Evolutionary conservation across 768 basidiomycete species (phyloP).

Genomic region (Albatrellus ellisii): DNA sequence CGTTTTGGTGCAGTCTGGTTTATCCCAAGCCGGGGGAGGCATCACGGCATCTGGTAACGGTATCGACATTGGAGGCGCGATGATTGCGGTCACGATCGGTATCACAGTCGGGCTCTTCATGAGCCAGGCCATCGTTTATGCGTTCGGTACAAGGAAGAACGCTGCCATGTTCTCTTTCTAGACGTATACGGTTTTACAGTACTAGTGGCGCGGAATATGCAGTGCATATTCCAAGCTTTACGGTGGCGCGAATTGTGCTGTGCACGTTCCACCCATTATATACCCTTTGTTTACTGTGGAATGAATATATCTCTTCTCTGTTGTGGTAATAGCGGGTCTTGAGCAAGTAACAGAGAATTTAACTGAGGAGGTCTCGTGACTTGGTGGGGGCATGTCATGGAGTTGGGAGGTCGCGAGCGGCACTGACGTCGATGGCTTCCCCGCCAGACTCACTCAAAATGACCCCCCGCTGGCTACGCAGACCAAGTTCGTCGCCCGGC

Average conservation of each 20-base stretch:
- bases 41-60: slow-evolving; percentile 70
- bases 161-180: slow-evolving; percentile 80
- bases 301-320: too few species aligned
- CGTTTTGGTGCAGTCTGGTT: slow-evolving; percentile 43
- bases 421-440: slow-evolving; percentile 4
- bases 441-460: slow-evolving; percentile 14
- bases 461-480: slow-evolving; percentile 34
- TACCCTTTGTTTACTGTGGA: too few species aligned
- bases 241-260: too few species aligned
- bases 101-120: slow-evolving; percentile 85
- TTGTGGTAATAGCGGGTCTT: too few species aligned
- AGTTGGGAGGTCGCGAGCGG: slow-evolving; percentile 7
- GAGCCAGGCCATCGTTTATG: slow-evolving; percentile 79
- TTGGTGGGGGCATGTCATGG: background rate
- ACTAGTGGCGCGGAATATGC: too few species aligned
- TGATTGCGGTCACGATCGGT: slow-evolving; percentile 85
- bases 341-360: background rate
- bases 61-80: slow-evolving; percentile 76
- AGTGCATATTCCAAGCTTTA: too few species aligned
- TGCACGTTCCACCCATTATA: too few species aligned
- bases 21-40: slow-evolving; percentile 70
- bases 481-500: slow-evolving; percentile 17
- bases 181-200: too few species aligned
- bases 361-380: background rate
- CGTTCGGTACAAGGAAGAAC: slow-evolving; percentile 73